Conservation (phyloP, 1,284 basidiomycete species). For the Ganoderma lucidum region DNA sequence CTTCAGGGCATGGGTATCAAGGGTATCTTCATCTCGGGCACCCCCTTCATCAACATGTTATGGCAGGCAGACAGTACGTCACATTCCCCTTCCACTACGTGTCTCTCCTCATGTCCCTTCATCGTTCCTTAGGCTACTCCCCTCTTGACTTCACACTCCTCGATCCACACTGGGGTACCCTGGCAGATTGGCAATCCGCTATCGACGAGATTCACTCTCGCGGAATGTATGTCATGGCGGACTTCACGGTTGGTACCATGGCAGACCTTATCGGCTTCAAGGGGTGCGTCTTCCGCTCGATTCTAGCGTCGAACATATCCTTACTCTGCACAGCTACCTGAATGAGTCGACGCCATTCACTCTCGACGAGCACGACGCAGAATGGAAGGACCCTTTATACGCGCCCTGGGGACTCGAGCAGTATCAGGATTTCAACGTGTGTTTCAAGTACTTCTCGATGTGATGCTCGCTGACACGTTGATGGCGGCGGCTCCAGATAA, state of each 20-base stretch:
- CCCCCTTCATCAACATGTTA: slow-evolving; percentile 91
- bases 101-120: background rate
- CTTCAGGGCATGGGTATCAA: slow-evolving; percentile 87
- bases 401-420: slow-evolving; percentile 85
- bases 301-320: background rate
- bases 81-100: slow-evolving; percentile 41
- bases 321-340: slow-evolving; percentile 58
- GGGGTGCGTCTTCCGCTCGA: slow-evolving; percentile 57
- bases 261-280: slow-evolving; percentile 85
- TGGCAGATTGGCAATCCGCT: slow-evolving; percentile 78
- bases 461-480: background rate
- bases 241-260: slow-evolving; percentile 94
- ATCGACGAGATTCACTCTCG: slow-evolving; percentile 81
- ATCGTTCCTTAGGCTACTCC: slow-evolving; percentile 78
- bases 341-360: slow-evolving; percentile 85
- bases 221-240: slow-evolving; percentile 91
- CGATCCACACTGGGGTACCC: slow-evolving; percentile 90
- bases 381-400: slow-evolving; percentile 82
- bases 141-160: slow-evolving; percentile 89
- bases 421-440: slow-evolving; percentile 83
- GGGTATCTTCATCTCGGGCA: slow-evolving; percentile 90
- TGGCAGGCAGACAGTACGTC: slow-evolving; percentile 90
- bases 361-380: slow-evolving; percentile 74
- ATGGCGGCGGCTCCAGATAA: slow-evolving; percentile 50
- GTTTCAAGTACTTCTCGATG: slow-evolving; percentile 24